Evolutionary conservation across 441 rosid species (phyloP).

Genomic region (Flueggea neowawraea): DNA sequence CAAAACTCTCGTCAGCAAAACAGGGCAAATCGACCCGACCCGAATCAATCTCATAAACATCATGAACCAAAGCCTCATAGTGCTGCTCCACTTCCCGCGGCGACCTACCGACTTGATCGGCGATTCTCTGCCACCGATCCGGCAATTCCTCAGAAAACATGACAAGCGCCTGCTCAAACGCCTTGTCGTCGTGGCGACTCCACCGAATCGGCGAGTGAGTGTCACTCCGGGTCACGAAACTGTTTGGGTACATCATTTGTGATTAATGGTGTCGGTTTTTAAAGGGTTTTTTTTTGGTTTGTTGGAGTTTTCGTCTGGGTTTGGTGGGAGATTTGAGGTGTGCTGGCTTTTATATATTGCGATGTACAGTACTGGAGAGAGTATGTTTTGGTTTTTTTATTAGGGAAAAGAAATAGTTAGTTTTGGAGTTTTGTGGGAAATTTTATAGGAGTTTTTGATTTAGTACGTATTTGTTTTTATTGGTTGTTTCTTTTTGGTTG

Average conservation of each 20-base stretch:
- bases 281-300: too few relatives aligned
- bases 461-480: too few relatives aligned
- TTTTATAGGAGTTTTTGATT: too few relatives aligned
- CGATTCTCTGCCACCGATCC: constrained; percentile 66
- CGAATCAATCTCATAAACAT: constrained; percentile 60
- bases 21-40: constrained; percentile 63
- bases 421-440: too few relatives aligned
- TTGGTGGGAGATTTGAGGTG: constrained; percentile 24
- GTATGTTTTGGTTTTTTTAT: too few relatives aligned
- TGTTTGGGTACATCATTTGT: constrained; percentile 16
- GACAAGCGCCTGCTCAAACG: constrained; percentile 64
- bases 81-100: constrained; percentile 46
- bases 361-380: too few relatives aligned
- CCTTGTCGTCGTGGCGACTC: constrained; percentile 67
- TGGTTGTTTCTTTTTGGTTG: too few relatives aligned
- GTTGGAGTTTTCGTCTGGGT: neutral
- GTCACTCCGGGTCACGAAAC: neutral
- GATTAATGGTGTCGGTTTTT: neutral
- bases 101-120: constrained; percentile 39
- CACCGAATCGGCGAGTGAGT: constrained; percentile 33
- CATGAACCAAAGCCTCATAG: constrained; percentile 50
- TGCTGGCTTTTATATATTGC: neutral
- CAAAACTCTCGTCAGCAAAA: constrained; percentile 39
- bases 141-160: constrained; percentile 43
- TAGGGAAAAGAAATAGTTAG: too few relatives aligned